phyloP scores from a whole-genome alignment of 352 stramenopile species.

The Globisporangium paroecandrum region DNA sequence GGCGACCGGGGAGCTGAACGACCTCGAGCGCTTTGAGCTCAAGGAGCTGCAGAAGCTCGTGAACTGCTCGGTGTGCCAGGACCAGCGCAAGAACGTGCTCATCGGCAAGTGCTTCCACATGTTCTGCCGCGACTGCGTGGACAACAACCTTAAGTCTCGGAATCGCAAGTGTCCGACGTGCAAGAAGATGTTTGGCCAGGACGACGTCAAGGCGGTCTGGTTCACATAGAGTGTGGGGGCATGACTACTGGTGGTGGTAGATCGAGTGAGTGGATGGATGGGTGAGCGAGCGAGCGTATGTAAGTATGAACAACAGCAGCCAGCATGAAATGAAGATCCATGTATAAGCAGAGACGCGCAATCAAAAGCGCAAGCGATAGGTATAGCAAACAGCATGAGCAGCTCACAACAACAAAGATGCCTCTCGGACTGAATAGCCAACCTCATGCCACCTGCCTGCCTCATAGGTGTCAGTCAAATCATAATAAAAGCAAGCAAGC shows the following conservation, averaged over 20 bases:
- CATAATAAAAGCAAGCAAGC: too few relatives aligned
- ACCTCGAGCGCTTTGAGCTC: conserved; percentile 79
- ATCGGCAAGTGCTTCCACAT: conserved; percentile 88
- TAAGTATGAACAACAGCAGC: background rate
- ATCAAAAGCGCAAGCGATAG: background rate
- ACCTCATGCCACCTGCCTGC: too few relatives aligned
- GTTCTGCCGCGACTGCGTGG: conserved; percentile 87
- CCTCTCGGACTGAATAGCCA: too few relatives aligned
- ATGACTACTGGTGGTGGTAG: conserved; percentile 21
- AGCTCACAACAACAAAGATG: too few relatives aligned
- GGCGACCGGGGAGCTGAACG: conserved; percentile 42
- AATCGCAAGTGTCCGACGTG: conserved; percentile 89
- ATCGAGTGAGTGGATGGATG: background rate
- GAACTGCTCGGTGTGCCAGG: conserved; percentile 83
- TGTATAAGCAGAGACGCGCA: background rate
- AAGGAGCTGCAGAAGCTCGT: conserved; percentile 80
- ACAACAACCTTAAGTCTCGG: conserved; percentile 84
- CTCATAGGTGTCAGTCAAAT: too few relatives aligned
- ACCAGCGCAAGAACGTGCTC: conserved; percentile 83
- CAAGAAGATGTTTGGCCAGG: conserved; percentile 90
- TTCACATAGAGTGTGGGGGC: conserved; percentile 52
- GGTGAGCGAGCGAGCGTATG: background rate
- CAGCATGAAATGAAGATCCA: background rate
- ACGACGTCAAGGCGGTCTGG: conserved; percentile 85
- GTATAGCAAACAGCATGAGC: too few relatives aligned